Conservation (phyloP, 2,329 filamentous ascomycete species). For the Arthroderma sp. region DNA sequence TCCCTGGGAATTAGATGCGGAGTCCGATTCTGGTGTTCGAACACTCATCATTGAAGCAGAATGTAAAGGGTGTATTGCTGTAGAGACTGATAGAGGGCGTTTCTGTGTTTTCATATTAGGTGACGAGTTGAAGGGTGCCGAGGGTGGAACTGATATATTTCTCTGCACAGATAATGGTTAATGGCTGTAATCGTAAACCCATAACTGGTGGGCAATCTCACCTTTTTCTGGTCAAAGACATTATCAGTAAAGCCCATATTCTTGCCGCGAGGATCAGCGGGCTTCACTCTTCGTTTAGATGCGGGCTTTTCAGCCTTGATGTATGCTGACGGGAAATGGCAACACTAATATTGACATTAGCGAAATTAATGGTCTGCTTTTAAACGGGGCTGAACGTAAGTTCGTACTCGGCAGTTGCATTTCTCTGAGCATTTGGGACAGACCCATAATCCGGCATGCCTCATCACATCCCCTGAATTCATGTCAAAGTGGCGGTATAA, state of each 20-base stretch:
- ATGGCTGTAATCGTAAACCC: neutral
- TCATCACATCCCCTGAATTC: conserved; percentile 19
- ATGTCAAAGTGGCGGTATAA: conserved; percentile 25
- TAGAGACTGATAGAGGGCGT: conserved; percentile 4
- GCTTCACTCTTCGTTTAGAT: conserved; percentile 20
- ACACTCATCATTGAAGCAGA: neutral
- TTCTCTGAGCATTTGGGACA: conserved; percentile 23
- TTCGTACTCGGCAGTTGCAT: conserved; percentile 21
- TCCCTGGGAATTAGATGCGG: neutral
- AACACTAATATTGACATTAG: conserved; percentile 14
- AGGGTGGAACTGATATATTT: conserved; percentile 6
- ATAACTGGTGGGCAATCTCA: conserved; percentile 4
- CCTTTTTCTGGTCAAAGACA: conserved; percentile 25
- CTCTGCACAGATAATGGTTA: conserved; percentile 2
- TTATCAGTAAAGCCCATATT: conserved; percentile 25
- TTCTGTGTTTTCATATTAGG: conserved; percentile 6
- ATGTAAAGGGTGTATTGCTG: neutral
- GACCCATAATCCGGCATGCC: conserved; percentile 18
- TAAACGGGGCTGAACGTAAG: neutral
- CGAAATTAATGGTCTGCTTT: neutral
- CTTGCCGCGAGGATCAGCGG: conserved; percentile 21
- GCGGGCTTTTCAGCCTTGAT: conserved; percentile 22
- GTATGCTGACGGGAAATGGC: conserved; percentile 22
- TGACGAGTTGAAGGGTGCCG: conserved; percentile 4
- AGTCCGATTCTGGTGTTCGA: conserved; percentile 3